These are phyloP conservation scores for Mycena alexandri DNA, from an alignment of 768 basidiomycete genomes.

Conservation along the genomic window DNA sequence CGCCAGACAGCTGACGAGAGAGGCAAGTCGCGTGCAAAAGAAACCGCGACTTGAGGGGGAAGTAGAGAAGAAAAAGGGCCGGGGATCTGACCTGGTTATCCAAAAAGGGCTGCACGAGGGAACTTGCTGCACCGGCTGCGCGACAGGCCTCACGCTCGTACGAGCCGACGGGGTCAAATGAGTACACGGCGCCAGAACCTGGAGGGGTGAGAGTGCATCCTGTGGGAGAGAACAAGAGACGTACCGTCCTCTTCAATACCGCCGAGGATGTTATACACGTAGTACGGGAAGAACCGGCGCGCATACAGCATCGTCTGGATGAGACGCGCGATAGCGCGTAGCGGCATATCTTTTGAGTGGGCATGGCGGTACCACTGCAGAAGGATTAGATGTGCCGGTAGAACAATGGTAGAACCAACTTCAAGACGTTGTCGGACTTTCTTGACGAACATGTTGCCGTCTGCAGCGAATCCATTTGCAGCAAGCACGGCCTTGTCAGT, in stretches of 20 bases:
- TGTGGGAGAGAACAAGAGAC: conserved; percentile 45
- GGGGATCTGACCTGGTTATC: conserved; percentile 89
- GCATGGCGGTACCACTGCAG: conserved; percentile 96
- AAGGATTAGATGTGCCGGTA: conserved; percentile 3
- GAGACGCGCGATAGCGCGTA: conserved; percentile 95
- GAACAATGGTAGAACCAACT: conserved; percentile 60
- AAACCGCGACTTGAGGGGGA: conserved; percentile 2
- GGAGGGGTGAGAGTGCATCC: conserved; percentile 34
- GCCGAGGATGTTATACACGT: conserved; percentile 96
- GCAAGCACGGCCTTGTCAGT: conserved; percentile 94
- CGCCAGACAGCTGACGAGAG: conserved; percentile 31
- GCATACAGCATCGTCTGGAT: conserved; percentile 99
- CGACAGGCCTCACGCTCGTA: conserved; percentile 98
- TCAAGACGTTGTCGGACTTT: conserved; percentile 95
- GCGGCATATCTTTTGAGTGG: conserved; percentile 97
- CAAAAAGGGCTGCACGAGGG: conserved; percentile 95
- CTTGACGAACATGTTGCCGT: conserved; percentile 98
- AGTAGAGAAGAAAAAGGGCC: conserved; percentile 1
- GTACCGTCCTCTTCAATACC: conserved; percentile 96
- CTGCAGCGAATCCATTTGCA: conserved; percentile 97
- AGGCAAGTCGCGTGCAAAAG: conserved; percentile 19
- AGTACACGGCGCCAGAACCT: conserved; percentile 98
- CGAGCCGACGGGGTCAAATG: conserved; percentile 99
- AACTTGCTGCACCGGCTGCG: conserved; percentile 95
- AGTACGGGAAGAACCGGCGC: conserved; percentile 98